A percentile compares a stretch with the other conserved stretches of the same genome.
phyloP scores from a whole-genome alignment of 495 filamentous ascomycete genomes.

The Daldinia caldariorum region DNA sequence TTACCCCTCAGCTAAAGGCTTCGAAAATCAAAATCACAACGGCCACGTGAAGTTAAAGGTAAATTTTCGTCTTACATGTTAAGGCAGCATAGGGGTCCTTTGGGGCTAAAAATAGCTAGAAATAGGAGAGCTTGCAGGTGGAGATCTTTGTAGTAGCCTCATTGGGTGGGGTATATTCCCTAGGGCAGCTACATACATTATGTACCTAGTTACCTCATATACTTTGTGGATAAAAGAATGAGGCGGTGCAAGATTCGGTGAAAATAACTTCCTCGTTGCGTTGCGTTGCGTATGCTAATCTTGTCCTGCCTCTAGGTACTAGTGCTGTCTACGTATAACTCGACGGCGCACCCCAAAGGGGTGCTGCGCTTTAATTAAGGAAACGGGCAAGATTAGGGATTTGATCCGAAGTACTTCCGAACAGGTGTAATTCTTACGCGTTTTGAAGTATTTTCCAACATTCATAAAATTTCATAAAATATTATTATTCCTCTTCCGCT shows the following conservation, averaged over 20 bases:
- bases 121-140: conserved; percentile 22
- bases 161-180: conserved; percentile 21
- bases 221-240: conserved; percentile 12
- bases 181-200: no score
- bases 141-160: conserved; percentile 30
- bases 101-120: conserved; percentile 33
- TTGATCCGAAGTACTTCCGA: no score
- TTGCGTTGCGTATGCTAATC: background rate
- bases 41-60: background rate
- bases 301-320: background rate
- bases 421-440: background rate
- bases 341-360: no score
- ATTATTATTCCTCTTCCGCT: no score
- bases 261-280: conserved; percentile 2
- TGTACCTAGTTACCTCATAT: no score
- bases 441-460: no score
- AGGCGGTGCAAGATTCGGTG: conserved; percentile 32
- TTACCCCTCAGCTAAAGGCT: background rate
- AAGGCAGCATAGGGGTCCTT: conserved; percentile 14
- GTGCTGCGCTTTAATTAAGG: no score
- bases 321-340: no score
- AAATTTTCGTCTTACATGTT: conserved; percentile 3
- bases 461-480: no score
- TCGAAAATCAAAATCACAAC: background rate
- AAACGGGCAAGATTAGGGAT: no score